Evolutionary conservation across 2,329 filamentous ascomycete species (phyloP).

Genomic region (Emericellopsis atlantica): DNA sequence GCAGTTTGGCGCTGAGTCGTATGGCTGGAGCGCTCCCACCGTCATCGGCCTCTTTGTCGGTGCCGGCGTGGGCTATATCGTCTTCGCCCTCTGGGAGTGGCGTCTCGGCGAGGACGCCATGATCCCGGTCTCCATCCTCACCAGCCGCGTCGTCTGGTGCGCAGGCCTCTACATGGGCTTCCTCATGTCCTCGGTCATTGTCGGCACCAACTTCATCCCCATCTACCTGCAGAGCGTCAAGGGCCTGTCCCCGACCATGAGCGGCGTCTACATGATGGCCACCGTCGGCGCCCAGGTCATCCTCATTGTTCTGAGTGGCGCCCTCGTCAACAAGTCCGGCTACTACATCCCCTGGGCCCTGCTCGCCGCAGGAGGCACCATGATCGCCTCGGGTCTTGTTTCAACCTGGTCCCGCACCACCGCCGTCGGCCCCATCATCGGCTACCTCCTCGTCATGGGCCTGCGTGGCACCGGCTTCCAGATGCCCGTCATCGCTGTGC

Average conservation of each 20-base stretch:
- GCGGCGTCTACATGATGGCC: slow-evolving; percentile 15
- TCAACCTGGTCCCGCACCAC: slow-evolving; percentile 22
- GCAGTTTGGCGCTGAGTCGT: slow-evolving; percentile 25
- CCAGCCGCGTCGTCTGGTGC: slow-evolving; percentile 4
- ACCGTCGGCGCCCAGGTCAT: slow-evolving; percentile 8
- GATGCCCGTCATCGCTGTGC: slow-evolving; percentile 6
- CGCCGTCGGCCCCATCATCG: slow-evolving; percentile 24
- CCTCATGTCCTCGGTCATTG: slow-evolving; percentile 25
- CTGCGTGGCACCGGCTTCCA: not conserved
- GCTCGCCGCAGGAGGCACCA: slow-evolving; percentile 20
- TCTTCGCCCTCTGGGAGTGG: slow-evolving; percentile 18
- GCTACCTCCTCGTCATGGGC: slow-evolving; percentile 33
- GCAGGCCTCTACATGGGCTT: slow-evolving; percentile 13
- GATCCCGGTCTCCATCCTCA: slow-evolving; percentile 10
- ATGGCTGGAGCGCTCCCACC: slow-evolving; percentile 14
- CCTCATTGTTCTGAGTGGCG: slow-evolving; percentile 1
- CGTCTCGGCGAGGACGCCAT: slow-evolving; percentile 24
- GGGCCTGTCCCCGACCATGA: slow-evolving; percentile 12
- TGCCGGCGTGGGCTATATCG: slow-evolving; percentile 13
- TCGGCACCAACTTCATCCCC: slow-evolving; percentile 29
- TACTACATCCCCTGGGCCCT: slow-evolving; percentile 12
- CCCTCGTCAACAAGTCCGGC: slow-evolving; percentile 2
- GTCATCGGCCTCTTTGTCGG: slow-evolving; percentile 23
- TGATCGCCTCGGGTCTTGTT: slow-evolving; percentile 21
- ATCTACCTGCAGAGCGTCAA: slow-evolving; percentile 35